Percentiles rank a stretch among this genome's conserved stretches.
These are phyloP conservation scores for Chlamydomonas incerta DNA, from an alignment of 139 green algal species.

Conservation along the genomic window DNA sequence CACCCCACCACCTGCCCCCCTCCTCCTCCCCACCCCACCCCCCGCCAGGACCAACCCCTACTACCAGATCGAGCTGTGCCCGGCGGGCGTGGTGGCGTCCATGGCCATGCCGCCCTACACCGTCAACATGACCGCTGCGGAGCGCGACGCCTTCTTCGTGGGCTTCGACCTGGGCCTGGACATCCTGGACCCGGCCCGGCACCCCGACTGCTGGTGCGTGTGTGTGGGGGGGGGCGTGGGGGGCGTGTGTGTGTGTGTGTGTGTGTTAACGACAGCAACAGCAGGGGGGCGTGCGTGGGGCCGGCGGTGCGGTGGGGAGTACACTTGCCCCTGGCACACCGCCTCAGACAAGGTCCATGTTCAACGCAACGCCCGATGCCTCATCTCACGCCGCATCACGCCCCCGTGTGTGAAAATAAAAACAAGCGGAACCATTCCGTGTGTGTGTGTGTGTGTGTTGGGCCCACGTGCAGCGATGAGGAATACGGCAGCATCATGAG, in stretches of 20 bases:
- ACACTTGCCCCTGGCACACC: too few species aligned
- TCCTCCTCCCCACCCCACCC: too few species aligned
- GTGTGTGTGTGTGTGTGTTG: background rate
- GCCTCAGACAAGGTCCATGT: too few species aligned
- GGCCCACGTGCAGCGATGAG: background rate
- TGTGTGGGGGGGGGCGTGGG: background rate
- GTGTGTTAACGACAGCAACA: too few species aligned
- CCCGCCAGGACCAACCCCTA: background rate
- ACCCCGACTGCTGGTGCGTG: background rate
- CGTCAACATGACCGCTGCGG: background rate
- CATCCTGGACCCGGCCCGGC: background rate
- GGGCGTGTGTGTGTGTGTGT: background rate
- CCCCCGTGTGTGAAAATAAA: too few species aligned
- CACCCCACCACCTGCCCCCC: too few species aligned
- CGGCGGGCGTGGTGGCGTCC: slow-evolving; percentile 7
- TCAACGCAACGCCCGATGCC: too few species aligned
- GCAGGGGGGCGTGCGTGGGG: too few species aligned
- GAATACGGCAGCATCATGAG: background rate
- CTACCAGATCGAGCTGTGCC: slow-evolving; percentile 43
- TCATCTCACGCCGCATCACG: too few species aligned
- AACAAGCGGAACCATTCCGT: too few species aligned
- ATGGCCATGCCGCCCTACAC: slow-evolving; percentile 37
- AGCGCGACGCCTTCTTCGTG: background rate
- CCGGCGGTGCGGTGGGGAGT: too few species aligned
- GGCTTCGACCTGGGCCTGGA: background rate